Evolutionary conservation across 306 rosid species (phyloP).

Genomic region (Castanospermum australe): DNA sequence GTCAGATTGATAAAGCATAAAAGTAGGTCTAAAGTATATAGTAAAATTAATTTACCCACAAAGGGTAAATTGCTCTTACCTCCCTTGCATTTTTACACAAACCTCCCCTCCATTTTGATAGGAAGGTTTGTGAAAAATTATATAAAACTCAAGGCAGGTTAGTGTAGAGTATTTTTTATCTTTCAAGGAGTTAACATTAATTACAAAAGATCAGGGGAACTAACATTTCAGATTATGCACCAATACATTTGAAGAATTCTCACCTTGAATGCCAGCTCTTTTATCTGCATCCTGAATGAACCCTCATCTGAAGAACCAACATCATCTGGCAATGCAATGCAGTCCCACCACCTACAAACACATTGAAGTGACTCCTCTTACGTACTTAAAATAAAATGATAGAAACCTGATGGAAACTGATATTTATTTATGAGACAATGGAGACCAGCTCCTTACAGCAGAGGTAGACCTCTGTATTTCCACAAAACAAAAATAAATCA

Average conservation of each 20-base stretch:
- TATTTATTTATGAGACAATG: too few relatives aligned
- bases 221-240: not conserved
- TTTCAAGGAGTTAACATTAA: not conserved
- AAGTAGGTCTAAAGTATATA: not conserved
- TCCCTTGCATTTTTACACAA: too few relatives aligned
- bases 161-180: too few relatives aligned
- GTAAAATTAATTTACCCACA: too few relatives aligned
- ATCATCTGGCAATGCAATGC: constrained; percentile 86
- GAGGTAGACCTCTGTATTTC: too few relatives aligned
- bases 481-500: too few relatives aligned
- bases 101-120: too few relatives aligned
- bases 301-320: constrained; percentile 72
- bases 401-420: too few relatives aligned
- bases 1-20: constrained; percentile 20
- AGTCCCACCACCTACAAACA: constrained; percentile 95
- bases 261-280: constrained; percentile 82
- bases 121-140: too few relatives aligned
- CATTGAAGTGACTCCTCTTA: constrained; percentile 4
- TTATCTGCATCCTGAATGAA: constrained; percentile 76
- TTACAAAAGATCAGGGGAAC: not conserved
- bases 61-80: too few relatives aligned
- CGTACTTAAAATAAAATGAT: constrained; percentile 22
- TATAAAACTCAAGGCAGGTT: too few relatives aligned
- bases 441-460: too few relatives aligned
- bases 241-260: constrained; percentile 29